Base-by-base conservation (phyloP, 2,329 filamentous ascomycete species). In the Chrysosporium keratinophilum region DNA sequence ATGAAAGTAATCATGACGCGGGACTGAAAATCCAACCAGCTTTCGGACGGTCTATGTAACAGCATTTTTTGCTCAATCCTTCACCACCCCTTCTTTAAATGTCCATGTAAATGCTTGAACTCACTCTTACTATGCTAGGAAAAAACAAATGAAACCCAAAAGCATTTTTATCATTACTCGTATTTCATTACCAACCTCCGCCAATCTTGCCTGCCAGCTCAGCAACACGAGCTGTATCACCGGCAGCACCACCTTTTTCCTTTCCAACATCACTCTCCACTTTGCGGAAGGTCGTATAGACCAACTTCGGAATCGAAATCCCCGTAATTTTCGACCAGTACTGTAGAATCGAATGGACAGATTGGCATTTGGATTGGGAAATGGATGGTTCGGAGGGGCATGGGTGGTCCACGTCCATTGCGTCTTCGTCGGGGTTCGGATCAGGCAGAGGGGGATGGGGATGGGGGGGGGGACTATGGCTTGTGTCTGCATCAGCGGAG, bases 221-320 rank as follows among this genome's bases (percentile, higher is more conserved):
- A 55, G 89, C 85, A 40, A 95, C 90, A 56, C 84, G 81, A 65
- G 94, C 86, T 42, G 87, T 84, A 65, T 89, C 85, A 56, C 77
- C 77, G 75, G 69, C 75, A 64, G 69, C 75, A 64, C 67, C 78
- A 5, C 58, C 63, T 59, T 76, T 75, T 59, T 80, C 77, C 73
- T 93, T 95, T 49, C 93, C 93, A 42, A 98, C 88, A 67, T 97
- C 88, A 72, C 91, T 96, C 63, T 96, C 84, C 19, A 98, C 91
- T 70, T 90, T 84, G 58, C 93, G 82, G 73, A 88, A 98, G 50
- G 82, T 94, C 54, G 93, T 98, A 68, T 85, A 87, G 54, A 83
- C 81, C 64, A 98, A 74, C 66, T 78, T 87, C 57, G 83, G 80
- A 64, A 86, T 71, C 23, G 80, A 77, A 59, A 95, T 81, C 51